Base-by-base conservation (phyloP, 768 basidiomycete genomes). In the Lactarius pseudohatsudake region DNA sequence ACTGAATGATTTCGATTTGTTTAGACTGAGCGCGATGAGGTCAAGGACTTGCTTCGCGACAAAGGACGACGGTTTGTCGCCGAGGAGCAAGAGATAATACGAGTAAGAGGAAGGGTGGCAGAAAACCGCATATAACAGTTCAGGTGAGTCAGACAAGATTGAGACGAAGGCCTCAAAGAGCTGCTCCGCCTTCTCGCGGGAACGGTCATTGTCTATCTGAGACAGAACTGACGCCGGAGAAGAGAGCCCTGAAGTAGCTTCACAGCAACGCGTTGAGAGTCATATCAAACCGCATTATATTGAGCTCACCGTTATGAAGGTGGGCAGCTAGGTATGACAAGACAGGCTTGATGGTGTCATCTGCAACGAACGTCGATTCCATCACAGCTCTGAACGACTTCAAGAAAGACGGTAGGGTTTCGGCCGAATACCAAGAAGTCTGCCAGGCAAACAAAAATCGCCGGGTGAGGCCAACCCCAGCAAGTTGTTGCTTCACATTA, bases 301-400 rank as follows among this genome's bases (percentile, higher is more conserved):
- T 20, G 34, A 7, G 71, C 84, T 63, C 62, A 91, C 91, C 81
- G 73, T 84, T 83, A 67, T 89, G 85, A 15, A 95, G 75, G 73
- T 90, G 90, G 0, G 93, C 91, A 2, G 92, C 91, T 9, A 96
- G 78, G 74, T 92, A 96, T 0, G 93, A 89, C 4, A 94, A 85
- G 1, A 95, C 76, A 0, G 96, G 94, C 72, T 94, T 96, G 72
- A 96, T 89, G 0, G 83, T 80, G 57, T 89, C 88, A 32, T 90
- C 89, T 47, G 85, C 82, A 3, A 85, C 83, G 71, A 92, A 93
- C n/a, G 84, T 80, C 0, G 87, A 81, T 72, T 85, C 82, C 60
- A 88, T 82, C 4, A 86, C 83, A 5, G 83, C 79, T 50, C 81
- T 83, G 43, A 95, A 77, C 1, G 88, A 85, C 43, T 86, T 84